phyloP scores from a whole-genome alignment of 495 filamentous ascomycete genomes.

The Penicillium samsonianum region DNA sequence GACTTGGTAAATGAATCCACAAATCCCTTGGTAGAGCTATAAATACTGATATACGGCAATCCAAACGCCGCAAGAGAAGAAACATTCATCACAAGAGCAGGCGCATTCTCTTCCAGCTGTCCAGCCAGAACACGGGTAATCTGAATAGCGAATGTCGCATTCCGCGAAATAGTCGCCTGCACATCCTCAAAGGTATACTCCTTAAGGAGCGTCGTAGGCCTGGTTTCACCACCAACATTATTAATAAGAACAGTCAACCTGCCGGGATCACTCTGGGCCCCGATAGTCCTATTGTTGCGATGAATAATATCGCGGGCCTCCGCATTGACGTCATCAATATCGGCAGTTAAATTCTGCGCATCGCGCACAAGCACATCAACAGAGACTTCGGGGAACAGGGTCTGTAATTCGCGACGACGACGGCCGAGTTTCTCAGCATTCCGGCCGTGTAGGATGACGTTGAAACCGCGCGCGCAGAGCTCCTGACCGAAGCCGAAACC shows the following conservation, averaged over 20 bases:
- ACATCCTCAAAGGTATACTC: constrained; percentile 24
- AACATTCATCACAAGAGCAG: constrained; percentile 46
- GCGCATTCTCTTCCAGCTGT: constrained; percentile 26
- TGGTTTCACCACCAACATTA: constrained; percentile 46
- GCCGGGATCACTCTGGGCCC: background rate
- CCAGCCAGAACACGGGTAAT: constrained; percentile 45
- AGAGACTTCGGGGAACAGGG: constrained; percentile 31
- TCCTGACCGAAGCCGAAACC: constrained; percentile 53
- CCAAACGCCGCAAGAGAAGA: constrained; percentile 37
- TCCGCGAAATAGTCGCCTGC: constrained; percentile 34
- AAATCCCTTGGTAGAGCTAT: constrained; percentile 42
- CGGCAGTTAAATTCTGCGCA: constrained; percentile 21
- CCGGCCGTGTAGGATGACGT: constrained; percentile 58
- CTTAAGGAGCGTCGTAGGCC: constrained; percentile 23
- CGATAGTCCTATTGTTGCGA: background rate
- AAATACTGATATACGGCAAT: constrained; percentile 39
- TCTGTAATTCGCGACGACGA: constrained; percentile 28
- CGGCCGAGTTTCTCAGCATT: constrained; percentile 46
- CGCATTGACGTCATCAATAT: constrained; percentile 23
- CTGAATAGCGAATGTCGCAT: constrained; percentile 43
- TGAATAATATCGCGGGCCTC: constrained; percentile 20
- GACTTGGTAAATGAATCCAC: constrained; percentile 35
- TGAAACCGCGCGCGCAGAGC: constrained; percentile 56
- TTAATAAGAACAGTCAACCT: constrained; percentile 48
- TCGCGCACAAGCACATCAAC: constrained; percentile 36